These are phyloP conservation scores for Pseudonectria buxi DNA, from an alignment of 2,329 filamentous ascomycete species.

Conservation along the genomic window DNA sequence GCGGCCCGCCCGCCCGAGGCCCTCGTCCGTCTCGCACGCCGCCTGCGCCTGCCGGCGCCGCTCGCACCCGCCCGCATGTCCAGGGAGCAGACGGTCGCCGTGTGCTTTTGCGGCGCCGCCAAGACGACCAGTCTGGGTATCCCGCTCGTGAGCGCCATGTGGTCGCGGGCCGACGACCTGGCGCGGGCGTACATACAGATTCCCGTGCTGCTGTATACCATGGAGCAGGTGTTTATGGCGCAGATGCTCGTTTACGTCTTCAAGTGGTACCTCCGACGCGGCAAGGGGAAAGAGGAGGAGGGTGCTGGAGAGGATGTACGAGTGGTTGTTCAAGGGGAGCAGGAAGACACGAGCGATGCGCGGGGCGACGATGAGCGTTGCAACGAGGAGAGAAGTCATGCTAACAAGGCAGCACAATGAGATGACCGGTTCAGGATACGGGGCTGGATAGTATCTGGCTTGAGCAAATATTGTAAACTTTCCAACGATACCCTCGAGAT, in stretches of 20 bases:
- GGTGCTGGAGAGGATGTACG: conserved; percentile 9
- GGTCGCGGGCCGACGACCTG: conserved; percentile 45
- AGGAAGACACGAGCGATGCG: too few species aligned
- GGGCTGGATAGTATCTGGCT: too few species aligned
- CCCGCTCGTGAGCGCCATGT: conserved; percentile 63
- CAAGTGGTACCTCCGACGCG: conserved; percentile 34
- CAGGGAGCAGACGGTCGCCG: conserved; percentile 57
- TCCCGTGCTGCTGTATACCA: conserved; percentile 55
- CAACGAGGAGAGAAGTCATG: too few species aligned
- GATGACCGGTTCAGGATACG: too few species aligned
- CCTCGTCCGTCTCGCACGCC: conserved; percentile 22
- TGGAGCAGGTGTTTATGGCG: conserved; percentile 47
- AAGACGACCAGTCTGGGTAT: conserved; percentile 68
- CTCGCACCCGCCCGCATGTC: conserved; percentile 46
- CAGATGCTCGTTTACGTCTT: conserved; percentile 42
- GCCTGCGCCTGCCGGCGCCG: conserved; percentile 28
- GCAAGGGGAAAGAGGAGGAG: conserved; percentile 18
- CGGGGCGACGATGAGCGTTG: too few species aligned
- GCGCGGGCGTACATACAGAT: conserved; percentile 55
- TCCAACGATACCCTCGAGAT: too few species aligned
- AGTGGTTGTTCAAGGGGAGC: not conserved
- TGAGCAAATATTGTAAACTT: too few species aligned
- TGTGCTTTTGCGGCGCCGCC: conserved; percentile 67
- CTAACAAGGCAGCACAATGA: too few species aligned
- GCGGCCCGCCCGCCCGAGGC: conserved; percentile 36